Conservation (phyloP, 169 alveolate genomes). For the Babesia caballi region DNA sequence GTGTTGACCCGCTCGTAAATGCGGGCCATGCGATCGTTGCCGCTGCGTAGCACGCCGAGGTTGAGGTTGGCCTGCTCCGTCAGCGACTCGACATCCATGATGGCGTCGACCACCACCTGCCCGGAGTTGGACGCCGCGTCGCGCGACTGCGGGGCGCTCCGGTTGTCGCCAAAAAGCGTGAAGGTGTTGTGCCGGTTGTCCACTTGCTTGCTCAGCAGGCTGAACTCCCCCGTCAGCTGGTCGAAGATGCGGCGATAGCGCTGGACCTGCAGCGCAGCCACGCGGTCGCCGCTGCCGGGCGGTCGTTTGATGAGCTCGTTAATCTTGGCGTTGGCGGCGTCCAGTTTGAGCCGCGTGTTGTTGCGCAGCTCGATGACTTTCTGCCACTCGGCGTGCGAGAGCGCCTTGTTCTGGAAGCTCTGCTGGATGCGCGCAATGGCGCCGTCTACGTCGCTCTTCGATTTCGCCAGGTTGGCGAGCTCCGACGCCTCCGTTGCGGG, state of each 20-base stretch:
- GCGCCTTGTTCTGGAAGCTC: conserved; percentile 19
- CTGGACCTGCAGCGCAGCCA: conserved; percentile 36
- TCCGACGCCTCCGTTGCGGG: conserved; percentile 21
- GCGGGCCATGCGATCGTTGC: conserved; percentile 16
- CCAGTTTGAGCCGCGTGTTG: conserved; percentile 17
- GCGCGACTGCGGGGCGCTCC: neutral
- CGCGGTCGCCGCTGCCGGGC: conserved; percentile 3
- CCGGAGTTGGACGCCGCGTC: conserved; percentile 6
- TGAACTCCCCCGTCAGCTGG: conserved; percentile 49
- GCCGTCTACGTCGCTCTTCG: conserved; percentile 35
- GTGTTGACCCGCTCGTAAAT: conserved; percentile 32
- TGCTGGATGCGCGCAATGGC: conserved; percentile 7
- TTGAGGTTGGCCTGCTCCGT: conserved; percentile 53
- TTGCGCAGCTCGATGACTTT: conserved; percentile 14
- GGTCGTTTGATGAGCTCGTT: conserved; percentile 14
- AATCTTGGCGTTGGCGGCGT: conserved; percentile 23
- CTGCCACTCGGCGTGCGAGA: conserved; percentile 41
- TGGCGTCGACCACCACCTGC: conserved; percentile 54
- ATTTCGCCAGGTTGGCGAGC: conserved; percentile 26
- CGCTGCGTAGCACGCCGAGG: conserved; percentile 18
- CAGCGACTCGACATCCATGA: conserved; percentile 62
- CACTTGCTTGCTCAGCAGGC: conserved; percentile 14
- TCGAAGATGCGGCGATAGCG: conserved; percentile 56
- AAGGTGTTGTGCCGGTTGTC: conserved; percentile 44
- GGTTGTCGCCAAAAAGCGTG: conserved; percentile 26